Conservation (phyloP, 805 yeast species). For the Pichia californica region DNA sequence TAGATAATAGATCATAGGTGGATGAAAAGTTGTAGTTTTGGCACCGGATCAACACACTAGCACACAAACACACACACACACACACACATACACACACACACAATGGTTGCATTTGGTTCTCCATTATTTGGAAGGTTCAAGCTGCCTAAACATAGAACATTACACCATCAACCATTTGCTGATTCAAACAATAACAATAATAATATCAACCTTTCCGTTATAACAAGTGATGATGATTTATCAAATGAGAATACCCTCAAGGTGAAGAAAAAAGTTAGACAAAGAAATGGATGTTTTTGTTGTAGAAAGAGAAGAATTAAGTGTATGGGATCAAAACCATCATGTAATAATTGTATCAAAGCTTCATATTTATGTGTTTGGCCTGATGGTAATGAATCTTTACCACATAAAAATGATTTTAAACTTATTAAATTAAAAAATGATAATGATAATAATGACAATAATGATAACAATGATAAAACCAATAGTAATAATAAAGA, state of each 20-base stretch:
- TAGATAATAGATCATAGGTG: no score
- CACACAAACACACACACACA: no score
- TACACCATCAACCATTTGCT: no score
- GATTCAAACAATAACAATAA: no score
- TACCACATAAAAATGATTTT: slow-evolving; percentile 16
- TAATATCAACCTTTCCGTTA: no score
- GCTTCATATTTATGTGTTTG: slow-evolving; percentile 15
- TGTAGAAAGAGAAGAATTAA: slow-evolving; percentile 22
- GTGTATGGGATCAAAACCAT: slow-evolving; percentile 19
- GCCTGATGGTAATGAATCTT: slow-evolving; percentile 14
- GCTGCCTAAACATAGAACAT: background rate
- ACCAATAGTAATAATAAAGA: no score
- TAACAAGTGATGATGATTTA: no score
- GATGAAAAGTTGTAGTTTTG: no score
- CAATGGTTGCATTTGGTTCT: no score
- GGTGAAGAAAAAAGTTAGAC: background rate
- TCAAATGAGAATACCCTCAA: no score
- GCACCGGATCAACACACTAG: no score
- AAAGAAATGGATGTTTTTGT: slow-evolving; percentile 20
- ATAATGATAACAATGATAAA: background rate
- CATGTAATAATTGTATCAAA: slow-evolving; percentile 14
- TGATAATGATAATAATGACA: background rate
- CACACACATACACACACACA: no score
- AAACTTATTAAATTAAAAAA: slow-evolving; percentile 11
- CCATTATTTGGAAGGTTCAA: background rate